Evolutionary conservation across 495 filamentous ascomycete species (phyloP), one percentile per base, ranked within the genome.

Genomic region (Xanthoparmelia taractica): DNA sequence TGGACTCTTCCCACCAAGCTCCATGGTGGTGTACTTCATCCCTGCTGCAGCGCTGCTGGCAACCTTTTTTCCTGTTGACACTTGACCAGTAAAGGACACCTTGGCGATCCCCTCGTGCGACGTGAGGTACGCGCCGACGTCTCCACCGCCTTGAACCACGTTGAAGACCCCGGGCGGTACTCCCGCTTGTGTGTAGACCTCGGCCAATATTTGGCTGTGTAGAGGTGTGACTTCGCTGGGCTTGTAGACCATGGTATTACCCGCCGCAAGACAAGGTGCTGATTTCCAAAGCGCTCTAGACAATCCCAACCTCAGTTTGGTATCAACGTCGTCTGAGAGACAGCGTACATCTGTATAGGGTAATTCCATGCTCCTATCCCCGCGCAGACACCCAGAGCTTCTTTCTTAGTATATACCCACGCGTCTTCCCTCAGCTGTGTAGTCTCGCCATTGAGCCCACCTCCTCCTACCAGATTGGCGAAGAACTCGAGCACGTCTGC

Each of bases 191-290:
- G 75, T 80, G 71, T 86, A 90, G 59, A 92, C 82, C 67, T 86
- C 78, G 15, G 87, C 89, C 10, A 90, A 80, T 38, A 79, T 82
- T 48, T 85, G 79, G 40, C 76, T 87, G 68, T 91, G 88, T 23
- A 92, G 75, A 4, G 89, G 86, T 31, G 89, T 92, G 71, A 84
- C 84, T 78, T 94, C 90, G 68, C 85, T 89, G 34, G 90, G 85
- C 66, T 94, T 94, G 75, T 92, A 92, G 58, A 94, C 81, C 87
- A 94, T 91, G 65, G 85, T 88, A 69, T 94, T 94, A 33, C 90
- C 90, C 5, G 90, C 90, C 13, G 88, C 87, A 20, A 94, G 79
- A 63, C 88, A 91, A 8, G 89, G 87, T 18, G 87, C 89, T 6
- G 86, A 88, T 72, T 94, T 94, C 89, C 89, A 92, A 1, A 92